A percentile compares a stretch with the other conserved stretches of the same genome.
phyloP scores from a whole-genome alignment of 768 basidiomycete genomes.

The Galerina marginata region DNA sequence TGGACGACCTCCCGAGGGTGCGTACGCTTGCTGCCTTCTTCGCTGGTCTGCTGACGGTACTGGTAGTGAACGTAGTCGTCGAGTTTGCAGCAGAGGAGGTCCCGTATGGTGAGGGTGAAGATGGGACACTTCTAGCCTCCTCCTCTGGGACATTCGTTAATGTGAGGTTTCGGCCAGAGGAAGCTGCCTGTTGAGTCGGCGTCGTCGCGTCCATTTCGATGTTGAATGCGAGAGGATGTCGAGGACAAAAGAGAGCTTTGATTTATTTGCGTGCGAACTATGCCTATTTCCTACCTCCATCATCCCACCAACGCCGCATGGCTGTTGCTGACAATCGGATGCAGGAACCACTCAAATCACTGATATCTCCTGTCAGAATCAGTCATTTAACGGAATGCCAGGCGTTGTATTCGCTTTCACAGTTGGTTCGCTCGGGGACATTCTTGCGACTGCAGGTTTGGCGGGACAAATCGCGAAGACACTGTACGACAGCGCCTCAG shows the following conservation, averaged over 20 bases:
- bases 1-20: conserved; percentile 36
- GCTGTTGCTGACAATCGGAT: too few species aligned
- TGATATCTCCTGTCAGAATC: too few species aligned
- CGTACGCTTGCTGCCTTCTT: conserved; percentile 38
- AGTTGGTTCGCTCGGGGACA: not conserved
- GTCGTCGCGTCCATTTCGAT: conserved; percentile 14
- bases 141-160: conserved; percentile 29
- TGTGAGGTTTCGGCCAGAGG: conserved; percentile 19
- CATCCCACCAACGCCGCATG: conserved; percentile 4
- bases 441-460: not conserved
- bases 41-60: conserved; percentile 12
- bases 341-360: too few species aligned
- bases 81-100: conserved; percentile 25
- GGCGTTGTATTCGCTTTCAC: not conserved
- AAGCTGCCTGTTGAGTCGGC: not conserved
- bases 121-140: conserved; percentile 11
- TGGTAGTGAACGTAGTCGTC: conserved; percentile 18
- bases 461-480: not conserved
- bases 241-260: conserved; percentile 6
- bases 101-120: conserved; percentile 25
- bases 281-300: not conserved
- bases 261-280: conserved; percentile 11
- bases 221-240: conserved; percentile 12
- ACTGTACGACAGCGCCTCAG: not conserved
- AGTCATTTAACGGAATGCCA: too few species aligned